Evolutionary conservation across 805 yeast species (phyloP).

Genomic region (Candida nanaspora): DNA sequence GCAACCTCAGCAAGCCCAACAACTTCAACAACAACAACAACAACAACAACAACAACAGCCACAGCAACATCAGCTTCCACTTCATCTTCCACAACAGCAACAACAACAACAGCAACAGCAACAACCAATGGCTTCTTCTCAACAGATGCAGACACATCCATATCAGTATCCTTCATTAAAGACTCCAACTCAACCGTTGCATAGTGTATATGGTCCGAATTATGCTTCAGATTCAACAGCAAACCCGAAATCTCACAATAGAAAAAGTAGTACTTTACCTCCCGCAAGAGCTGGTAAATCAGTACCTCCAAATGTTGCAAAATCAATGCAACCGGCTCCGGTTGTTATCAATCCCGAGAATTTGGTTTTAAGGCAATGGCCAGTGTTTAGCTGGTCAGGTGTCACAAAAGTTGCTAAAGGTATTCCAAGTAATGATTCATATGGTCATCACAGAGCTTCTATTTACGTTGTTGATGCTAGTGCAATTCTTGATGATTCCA

Average conservation of each 20-base stretch:
- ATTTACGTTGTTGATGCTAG: constrained; percentile 32
- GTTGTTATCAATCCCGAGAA: constrained; percentile 45
- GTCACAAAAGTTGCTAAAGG: constrained; percentile 37
- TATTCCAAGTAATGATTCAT: constrained; percentile 34
- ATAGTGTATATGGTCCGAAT: constrained; percentile 13
- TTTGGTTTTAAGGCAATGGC: constrained; percentile 58
- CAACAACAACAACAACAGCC: constrained; percentile 4
- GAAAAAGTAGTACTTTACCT: constrained; percentile 11
- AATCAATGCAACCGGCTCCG: constrained; percentile 20
- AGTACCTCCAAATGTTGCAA: constrained; percentile 12
- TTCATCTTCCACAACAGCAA: not conserved
- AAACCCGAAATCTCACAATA: constrained; percentile 5
- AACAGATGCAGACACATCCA: no score
- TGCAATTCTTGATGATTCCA: constrained; percentile 24
- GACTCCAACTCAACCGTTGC: constrained; percentile 8
- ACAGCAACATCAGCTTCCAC: not conserved
- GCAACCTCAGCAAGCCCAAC: constrained; percentile 4
- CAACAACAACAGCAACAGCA: not conserved
- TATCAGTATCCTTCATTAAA: not conserved
- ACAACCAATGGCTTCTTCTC: no score
- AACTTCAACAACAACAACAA: constrained; percentile 1
- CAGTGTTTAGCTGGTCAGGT: constrained; percentile 62
- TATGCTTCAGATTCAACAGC: constrained; percentile 9
- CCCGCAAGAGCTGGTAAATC: constrained; percentile 7
- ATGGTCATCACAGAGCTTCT: constrained; percentile 21